Base-by-base conservation (phyloP, 345 rosid genomes). In the Salix brachista region DNA sequence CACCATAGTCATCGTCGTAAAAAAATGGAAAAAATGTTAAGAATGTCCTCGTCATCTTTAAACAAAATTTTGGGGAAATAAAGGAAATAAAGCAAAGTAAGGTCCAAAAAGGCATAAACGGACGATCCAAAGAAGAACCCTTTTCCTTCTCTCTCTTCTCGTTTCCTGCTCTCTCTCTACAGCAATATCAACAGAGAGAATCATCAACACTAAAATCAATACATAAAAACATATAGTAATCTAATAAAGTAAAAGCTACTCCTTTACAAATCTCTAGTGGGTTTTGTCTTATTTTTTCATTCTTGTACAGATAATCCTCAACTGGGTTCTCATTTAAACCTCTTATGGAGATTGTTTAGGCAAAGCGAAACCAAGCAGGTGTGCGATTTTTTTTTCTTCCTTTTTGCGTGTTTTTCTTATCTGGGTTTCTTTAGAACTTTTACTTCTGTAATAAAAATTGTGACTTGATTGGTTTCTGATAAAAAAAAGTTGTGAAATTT, bases 261-360 rank as follows among this genome's bases (percentile, higher is more conserved):
- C 65, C 67, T 79, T 48, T 56, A 26, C 60, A 64, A 19, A 19
- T 60, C 68, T 71, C 65, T 78, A 71, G 78, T 23, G 46, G 54
- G 37, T 76, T 76, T 60, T 65, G 30, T 76, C 41, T 54, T 54
- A 1, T 42, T 19, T 58, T 41, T 28, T 44, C 16, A 21, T 71
- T 65, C 48, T n/a, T 28, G 18, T 16, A 32, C 18, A 56, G 37
- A 73, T 41, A 74, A 69, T 75, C 69, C 44, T 77, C 72, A 52
- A 34, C 42, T 74, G 75, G 79, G 75, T 36, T 84, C 42, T 69
- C 76, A 77, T 26, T 50, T 83, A 77, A 62, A 26, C 80, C 30
- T 84, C 75, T 25, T 1, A 81, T 86, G 87, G 91, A 74, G 79
- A 80, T 78, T 73, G 69, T 83, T 83, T 84, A 86, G 88, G 86